phyloP scores from a whole-genome alignment of 1,284 basidiomycete species.

The Pulchroboletus neoregius region DNA sequence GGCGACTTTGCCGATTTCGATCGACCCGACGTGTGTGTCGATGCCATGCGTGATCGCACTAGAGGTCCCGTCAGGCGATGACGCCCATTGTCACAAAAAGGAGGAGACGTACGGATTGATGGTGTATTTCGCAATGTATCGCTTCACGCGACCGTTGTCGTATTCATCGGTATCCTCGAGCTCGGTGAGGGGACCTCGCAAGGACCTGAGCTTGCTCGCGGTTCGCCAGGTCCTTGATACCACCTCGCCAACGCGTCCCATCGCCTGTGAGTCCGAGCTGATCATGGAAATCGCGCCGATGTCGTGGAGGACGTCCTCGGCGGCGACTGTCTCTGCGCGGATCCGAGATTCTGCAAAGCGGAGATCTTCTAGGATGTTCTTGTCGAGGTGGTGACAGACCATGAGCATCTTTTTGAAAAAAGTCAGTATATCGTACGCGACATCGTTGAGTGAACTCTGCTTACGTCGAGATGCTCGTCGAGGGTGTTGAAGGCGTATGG shows the following conservation, averaged over 20 bases:
- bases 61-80: constrained; percentile 1
- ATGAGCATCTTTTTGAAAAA: constrained; percentile 90
- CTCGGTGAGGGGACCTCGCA: constrained; percentile 63
- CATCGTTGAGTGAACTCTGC: constrained; percentile 39
- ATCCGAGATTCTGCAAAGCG: constrained; percentile 98
- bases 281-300: constrained; percentile 95
- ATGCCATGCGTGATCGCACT: constrained; percentile 95
- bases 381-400: constrained; percentile 92
- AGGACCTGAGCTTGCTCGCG: constrained; percentile 88
- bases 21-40: constrained; percentile 81
- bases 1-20: constrained; percentile 81
- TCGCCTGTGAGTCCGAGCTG: constrained; percentile 92
- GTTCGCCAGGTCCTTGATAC: constrained; percentile 93
- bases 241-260: constrained; percentile 98
- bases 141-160: constrained; percentile 96
- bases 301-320: constrained; percentile 96
- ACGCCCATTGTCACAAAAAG: background rate
- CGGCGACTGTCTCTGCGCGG: constrained; percentile 93
- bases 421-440: too few species aligned
- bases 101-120: constrained; percentile 80
- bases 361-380: constrained; percentile 88
- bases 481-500: constrained; percentile 92
- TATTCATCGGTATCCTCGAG: constrained; percentile 62
- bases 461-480: constrained; percentile 94
- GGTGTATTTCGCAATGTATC: constrained; percentile 96